Base-by-base conservation (phyloP, 345 rosid genomes). In the Citrus medica region DNA sequence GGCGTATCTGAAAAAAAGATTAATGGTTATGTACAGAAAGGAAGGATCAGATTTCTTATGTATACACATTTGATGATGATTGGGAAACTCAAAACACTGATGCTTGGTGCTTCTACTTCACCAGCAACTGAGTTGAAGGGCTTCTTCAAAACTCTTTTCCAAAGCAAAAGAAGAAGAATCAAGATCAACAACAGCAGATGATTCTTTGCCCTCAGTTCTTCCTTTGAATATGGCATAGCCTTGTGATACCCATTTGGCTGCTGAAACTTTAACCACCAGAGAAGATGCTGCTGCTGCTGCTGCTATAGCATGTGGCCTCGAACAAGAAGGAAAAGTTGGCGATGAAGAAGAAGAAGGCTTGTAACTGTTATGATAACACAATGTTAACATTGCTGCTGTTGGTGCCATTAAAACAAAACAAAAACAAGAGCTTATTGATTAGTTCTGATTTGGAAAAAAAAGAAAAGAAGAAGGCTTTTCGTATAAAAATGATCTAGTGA, bases 301-400 rank as follows among this genome's bases (percentile, higher is more conserved):
- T 1, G 71, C 71, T 38, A 61, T 27, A 58, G 66, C 7, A 67
- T 80, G 9, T 7, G 56, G 56, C 56, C 81, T 37, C 33, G 82
- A 16, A 62, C 76, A 66, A 21, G 78, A 32, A 3, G 62, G 66
- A 59, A 53, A 84, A 60, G 81, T 8, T 19, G 56, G 48, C 38
- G 84, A 32, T 40, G 82, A 61, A 3, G 37, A 14, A 58, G 80
- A 59, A 42, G 78, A 64, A 51, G 63, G 72, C 27, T 28, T 67
- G 83, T 10, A 61, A 63, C 78, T 76, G 67, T 77, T 46, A 53
- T 68, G 80, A 72, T 77, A 79, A 32, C 85, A 80, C 21, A 90
- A 88, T 32, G 76, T 84, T 35, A 92, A 83, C 94, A 90, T 92
- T 81, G 97, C 92, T 40, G 94, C 97, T 4, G 92, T 85, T 2